These are phyloP conservation scores for Aspergillus ellipticus DNA, from an alignment of 495 filamentous ascomycete genomes.

Conservation along the genomic window DNA sequence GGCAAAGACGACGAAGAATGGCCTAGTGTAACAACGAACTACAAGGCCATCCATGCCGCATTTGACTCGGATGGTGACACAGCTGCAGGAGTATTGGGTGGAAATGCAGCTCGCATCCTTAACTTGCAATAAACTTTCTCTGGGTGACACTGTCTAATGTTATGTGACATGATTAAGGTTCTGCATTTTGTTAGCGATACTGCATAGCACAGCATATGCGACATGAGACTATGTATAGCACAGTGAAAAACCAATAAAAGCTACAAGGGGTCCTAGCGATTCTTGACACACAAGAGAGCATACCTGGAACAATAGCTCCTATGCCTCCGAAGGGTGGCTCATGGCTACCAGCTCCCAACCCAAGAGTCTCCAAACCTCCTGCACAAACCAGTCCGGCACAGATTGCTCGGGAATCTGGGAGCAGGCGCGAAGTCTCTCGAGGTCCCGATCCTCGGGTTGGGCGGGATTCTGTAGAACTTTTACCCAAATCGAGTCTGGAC, in stretches of 20 bases:
- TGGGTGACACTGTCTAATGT: neutral
- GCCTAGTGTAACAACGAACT: slow-evolving; percentile 80
- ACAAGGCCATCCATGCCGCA: slow-evolving; percentile 60
- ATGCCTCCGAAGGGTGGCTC: neutral
- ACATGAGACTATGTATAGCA: neutral
- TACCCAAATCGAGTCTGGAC: slow-evolving; percentile 21
- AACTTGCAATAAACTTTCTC: slow-evolving; percentile 39
- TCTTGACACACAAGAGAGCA: neutral
- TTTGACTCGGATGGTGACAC: slow-evolving; percentile 51
- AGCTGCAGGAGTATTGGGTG: slow-evolving; percentile 56
- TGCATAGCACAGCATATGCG: neutral
- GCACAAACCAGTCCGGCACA: slow-evolving; percentile 43
- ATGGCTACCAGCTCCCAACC: slow-evolving; percentile 44
- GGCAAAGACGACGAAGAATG: slow-evolving; percentile 60
- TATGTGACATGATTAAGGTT: neutral
- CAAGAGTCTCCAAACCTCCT: slow-evolving; percentile 46
- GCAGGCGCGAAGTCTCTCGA: neutral
- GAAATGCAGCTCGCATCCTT: slow-evolving; percentile 65
- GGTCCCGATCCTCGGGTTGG: slow-evolving; percentile 19
- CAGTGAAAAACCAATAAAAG: neutral
- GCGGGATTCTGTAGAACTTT: slow-evolving; percentile 20
- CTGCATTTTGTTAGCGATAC: neutral
- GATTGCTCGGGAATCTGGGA: slow-evolving; percentile 9
- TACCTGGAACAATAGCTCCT: neutral
- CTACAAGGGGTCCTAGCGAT: neutral